Conservation (phyloP, 495 filamentous ascomycete species). For the Cercophora sp. region DNA sequence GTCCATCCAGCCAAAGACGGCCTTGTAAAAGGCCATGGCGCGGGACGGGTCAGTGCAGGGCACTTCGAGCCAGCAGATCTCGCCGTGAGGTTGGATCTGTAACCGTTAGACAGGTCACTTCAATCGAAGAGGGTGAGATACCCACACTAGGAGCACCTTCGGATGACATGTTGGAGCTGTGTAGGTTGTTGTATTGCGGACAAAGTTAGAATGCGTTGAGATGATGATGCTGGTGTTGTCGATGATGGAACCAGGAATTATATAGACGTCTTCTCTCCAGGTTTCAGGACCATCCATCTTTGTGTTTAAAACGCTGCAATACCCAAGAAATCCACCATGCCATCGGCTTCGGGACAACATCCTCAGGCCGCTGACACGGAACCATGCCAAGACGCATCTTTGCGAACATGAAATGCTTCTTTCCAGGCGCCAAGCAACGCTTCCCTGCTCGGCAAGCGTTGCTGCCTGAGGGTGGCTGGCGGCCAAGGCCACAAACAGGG, state of each 20-base stretch:
- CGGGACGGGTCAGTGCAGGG: slow-evolving; percentile 3
- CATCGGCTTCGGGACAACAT: neutral
- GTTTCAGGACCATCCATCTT: too few species aligned
- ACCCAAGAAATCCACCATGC: neutral
- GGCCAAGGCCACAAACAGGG: neutral
- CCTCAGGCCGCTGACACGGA: neutral
- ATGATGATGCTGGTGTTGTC: too few species aligned
- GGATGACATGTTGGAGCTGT: neutral
- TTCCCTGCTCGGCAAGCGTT: neutral
- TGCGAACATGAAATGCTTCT: neutral
- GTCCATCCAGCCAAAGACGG: slow-evolving; percentile 5
- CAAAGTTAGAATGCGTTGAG: neutral
- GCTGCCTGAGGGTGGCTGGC: slow-evolving; percentile 5
- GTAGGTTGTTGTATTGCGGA: neutral
- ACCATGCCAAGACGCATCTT: neutral
- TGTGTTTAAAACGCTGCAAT: neutral
- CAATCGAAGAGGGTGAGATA: neutral
- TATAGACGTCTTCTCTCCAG: too few species aligned
- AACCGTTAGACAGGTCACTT: neutral
- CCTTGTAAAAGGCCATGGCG: slow-evolving; percentile 10
- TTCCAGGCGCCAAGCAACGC: neutral
- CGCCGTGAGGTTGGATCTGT: neutral
- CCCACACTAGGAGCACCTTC: neutral
- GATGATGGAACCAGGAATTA: too few species aligned
- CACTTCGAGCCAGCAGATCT: slow-evolving; percentile 12